phyloP scores from a whole-genome alignment of 2,329 filamentous ascomycete genomes.

The Escovopsis sp. region DNA sequence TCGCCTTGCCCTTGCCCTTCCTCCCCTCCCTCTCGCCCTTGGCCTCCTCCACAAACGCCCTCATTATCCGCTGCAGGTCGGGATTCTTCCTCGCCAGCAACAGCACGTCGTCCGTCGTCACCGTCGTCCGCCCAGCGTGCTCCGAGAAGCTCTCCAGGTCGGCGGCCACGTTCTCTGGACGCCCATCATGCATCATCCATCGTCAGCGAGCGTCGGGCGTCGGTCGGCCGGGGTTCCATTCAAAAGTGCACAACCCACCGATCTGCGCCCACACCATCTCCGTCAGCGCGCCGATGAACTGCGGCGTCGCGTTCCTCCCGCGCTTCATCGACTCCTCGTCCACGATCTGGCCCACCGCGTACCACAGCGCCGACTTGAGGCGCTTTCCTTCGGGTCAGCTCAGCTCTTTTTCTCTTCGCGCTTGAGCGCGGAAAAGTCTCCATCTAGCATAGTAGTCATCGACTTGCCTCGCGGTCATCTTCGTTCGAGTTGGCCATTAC shows the following conservation, averaged over 20 bases:
- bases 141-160: conserved; percentile 45
- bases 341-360: conserved; percentile 70
- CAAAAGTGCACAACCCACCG: conserved; percentile 30
- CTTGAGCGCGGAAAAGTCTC: no score
- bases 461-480: conserved; percentile 22
- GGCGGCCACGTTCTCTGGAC: conserved; percentile 37
- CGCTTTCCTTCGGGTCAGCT: conserved; percentile 32
- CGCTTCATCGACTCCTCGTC: conserved; percentile 55
- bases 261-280: conserved; percentile 83
- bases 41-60: conserved; percentile 48
- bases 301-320: conserved; percentile 73
- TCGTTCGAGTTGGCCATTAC: conserved; percentile 21
- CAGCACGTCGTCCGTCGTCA: conserved; percentile 77
- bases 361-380: conserved; percentile 76
- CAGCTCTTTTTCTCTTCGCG: no score
- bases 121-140: conserved; percentile 67
- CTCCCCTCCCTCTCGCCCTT: conserved; percentile 30
- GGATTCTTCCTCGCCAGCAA: conserved; percentile 78
- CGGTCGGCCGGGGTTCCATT: no score
- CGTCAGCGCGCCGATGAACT: conserved; percentile 76
- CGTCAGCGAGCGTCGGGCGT: not conserved
- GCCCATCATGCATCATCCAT: not conserved
- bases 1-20: conserved; percentile 16
- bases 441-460: no score
- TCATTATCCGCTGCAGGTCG: conserved; percentile 63